Evolutionary conservation across 306 rosid species (phyloP), one percentile per base, ranked within the genome.

Genomic region (Cucurbita moschata): DNA sequence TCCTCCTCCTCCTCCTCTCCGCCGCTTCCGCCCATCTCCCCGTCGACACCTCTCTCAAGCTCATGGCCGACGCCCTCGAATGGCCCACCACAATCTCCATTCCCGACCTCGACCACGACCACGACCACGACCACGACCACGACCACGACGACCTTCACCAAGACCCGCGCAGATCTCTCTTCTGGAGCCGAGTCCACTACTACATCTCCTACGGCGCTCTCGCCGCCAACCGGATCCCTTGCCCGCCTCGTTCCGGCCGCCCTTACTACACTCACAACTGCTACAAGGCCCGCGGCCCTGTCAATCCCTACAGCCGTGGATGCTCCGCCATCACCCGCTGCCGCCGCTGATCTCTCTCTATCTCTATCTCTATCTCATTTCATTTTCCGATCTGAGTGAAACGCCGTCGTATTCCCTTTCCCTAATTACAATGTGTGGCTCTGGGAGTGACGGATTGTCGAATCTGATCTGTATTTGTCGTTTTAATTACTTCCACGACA

Each of bases 201-300:
- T 93, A 86, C 81, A 93, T 93, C 19, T 93, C 98, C 2, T 93
- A 93, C 65, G 97, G 97, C 11, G 98, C 98, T 0, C 96, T 93
- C 15, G 68, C 98, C 0, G 98, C 98, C 4, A 88, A 93, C 74
- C 79, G 97, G 62, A 86, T 93, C 82, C 98, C 97, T 0, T 93
- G 98, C 69, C 96, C 98, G 4, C 96, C 98, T 9, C 93, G 98
- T 40, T 93, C 98, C 1, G 98, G 98, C 0, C 80, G 98, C 78
- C 91, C 98, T 54, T 93, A 93, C 80, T 93, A 90, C 38, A 93
- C 98, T 11, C 90, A 85, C 55, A 83, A 87, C 80, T 93, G 98
- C 75, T 90, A 63, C 86, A 83, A 79, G 6, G 97, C 97, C 5
- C 85, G 92, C 75, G 96, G 92, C 59, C 94, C 97, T 0, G 93